Conservation (phyloP, 2,329 filamentous ascomycete genomes). For the Phialophora expanda region DNA sequence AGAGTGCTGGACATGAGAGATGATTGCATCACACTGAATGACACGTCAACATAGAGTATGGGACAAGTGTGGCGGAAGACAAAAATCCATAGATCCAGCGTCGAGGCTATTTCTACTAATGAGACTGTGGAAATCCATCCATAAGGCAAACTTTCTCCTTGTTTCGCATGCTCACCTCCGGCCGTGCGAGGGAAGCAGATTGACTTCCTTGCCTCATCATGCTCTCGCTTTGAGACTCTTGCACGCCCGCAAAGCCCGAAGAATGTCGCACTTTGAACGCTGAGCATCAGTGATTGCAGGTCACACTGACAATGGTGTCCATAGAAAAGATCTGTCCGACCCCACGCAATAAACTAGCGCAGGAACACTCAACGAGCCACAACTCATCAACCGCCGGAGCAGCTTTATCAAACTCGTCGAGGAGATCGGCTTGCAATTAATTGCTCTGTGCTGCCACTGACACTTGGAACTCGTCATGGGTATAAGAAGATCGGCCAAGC, state of each 20-base stretch:
- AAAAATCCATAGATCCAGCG: constrained; percentile 15
- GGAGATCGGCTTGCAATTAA: constrained; percentile 71
- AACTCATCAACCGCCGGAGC: constrained; percentile 33
- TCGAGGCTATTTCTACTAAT: not conserved
- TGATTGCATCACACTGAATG: constrained; percentile 21
- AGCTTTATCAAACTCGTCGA: constrained; percentile 39
- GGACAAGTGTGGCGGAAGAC: not conserved
- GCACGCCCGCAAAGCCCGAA: not conserved
- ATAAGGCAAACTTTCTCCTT: not conserved
- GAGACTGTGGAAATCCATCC: not conserved
- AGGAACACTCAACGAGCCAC: constrained; percentile 43
- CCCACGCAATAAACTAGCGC: constrained; percentile 47
- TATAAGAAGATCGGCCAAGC: constrained; percentile 65
- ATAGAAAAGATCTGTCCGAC: constrained; percentile 57
- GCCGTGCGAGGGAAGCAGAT: not conserved
- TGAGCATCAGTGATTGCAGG: not conserved
- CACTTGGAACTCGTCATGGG: constrained; percentile 65
- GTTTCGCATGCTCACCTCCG: not conserved
- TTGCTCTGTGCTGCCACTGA: constrained; percentile 80
- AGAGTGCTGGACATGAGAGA: constrained; percentile 27
- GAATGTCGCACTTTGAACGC: not conserved
- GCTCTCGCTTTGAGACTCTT: not conserved
- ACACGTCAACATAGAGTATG: constrained; percentile 1
- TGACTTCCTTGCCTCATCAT: not conserved
- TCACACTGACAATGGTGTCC: not conserved